Conservation (phyloP, 306 rosid species). For the Arachis stenosperma region DNA sequence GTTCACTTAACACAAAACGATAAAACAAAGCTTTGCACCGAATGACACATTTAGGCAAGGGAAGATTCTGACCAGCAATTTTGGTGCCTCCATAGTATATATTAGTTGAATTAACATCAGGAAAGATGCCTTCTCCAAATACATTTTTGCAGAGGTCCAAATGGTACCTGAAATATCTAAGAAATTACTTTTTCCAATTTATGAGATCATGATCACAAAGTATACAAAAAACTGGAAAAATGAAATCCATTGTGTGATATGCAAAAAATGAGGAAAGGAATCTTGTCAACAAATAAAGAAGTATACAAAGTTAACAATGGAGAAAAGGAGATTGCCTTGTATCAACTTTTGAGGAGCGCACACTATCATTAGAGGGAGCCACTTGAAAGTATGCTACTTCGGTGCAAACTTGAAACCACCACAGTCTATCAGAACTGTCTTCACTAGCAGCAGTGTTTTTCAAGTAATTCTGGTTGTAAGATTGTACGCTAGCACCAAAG, state of each 20-base stretch:
- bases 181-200: conserved; percentile 16
- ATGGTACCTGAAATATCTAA: conserved; percentile 71
- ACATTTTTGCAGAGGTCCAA: conserved; percentile 93
- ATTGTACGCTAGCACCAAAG: conserved; percentile 47
- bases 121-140: conserved; percentile 85
- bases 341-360: conserved; percentile 83
- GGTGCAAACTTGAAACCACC: conserved; percentile 99
- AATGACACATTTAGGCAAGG: conserved; percentile 7
- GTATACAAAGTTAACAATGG: conserved; percentile 8
- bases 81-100: conserved; percentile 92
- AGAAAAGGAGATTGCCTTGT: conserved; percentile 56
- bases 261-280: conserved; percentile 11
- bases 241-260: conserved; percentile 4
- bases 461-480: conserved; percentile 70
- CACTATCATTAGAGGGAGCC: conserved; percentile 86
- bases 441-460: conserved; percentile 62
- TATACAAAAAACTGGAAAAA: conserved; percentile 12
- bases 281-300: conserved; percentile 7
- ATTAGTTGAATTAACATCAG: conserved; percentile 78
- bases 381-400: conserved; percentile 98
- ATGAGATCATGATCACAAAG: conserved; percentile 28
- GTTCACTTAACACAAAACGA: neutral
- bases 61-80: conserved; percentile 62
- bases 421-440: conserved; percentile 65
- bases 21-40: conserved; percentile 3